These are phyloP conservation scores for Dactylellina drechsleri DNA, from an alignment of 2,329 filamentous ascomycete species.

Conservation along the genomic window DNA sequence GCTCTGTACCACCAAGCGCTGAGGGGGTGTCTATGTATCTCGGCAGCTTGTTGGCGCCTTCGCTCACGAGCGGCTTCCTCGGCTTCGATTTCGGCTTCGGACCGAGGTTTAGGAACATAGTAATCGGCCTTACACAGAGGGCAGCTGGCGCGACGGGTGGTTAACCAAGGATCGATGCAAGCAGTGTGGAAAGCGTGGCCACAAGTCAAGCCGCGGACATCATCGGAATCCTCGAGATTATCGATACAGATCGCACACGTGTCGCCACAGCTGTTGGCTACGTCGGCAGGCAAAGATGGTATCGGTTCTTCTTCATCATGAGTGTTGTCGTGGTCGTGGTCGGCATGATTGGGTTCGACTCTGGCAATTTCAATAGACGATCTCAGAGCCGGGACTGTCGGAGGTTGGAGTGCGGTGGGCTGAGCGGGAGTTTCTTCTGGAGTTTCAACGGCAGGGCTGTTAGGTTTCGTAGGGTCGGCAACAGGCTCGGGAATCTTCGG, in stretches of 20 bases:
- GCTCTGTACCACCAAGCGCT: slow-evolving; percentile 49
- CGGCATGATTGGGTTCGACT: slow-evolving; percentile 59
- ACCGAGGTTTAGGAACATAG: slow-evolving; percentile 89
- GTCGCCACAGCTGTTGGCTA: slow-evolving; percentile 83
- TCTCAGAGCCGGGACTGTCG: slow-evolving; percentile 7
- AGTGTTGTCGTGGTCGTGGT: slow-evolving; percentile 74
- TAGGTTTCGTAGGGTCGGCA: slow-evolving; percentile 45
- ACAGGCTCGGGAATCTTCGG: slow-evolving; percentile 51
- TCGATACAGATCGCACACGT: slow-evolving; percentile 97
- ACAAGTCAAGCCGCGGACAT: slow-evolving; percentile 90
- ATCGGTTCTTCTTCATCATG: slow-evolving; percentile 83
- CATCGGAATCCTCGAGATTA: slow-evolving; percentile 90
- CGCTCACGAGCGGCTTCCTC: slow-evolving; percentile 52
- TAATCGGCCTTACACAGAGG: slow-evolving; percentile 98
- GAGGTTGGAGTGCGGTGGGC: slow-evolving; percentile 1
- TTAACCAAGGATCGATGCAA: slow-evolving; percentile 96
- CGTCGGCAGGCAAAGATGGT: slow-evolving; percentile 81
- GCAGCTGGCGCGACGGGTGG: slow-evolving; percentile 91
- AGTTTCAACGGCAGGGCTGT: slow-evolving; percentile 26
- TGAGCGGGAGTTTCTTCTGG: slow-evolving; percentile 22
- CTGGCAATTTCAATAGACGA: slow-evolving; percentile 36
- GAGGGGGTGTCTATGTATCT: slow-evolving; percentile 41
- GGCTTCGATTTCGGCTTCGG: slow-evolving; percentile 65
- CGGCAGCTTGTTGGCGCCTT: slow-evolving; percentile 50
- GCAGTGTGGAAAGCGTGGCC: slow-evolving; percentile 98